Base-by-base conservation (phyloP, 805 yeast species). In the Metschnikowia hibisci region DNA sequence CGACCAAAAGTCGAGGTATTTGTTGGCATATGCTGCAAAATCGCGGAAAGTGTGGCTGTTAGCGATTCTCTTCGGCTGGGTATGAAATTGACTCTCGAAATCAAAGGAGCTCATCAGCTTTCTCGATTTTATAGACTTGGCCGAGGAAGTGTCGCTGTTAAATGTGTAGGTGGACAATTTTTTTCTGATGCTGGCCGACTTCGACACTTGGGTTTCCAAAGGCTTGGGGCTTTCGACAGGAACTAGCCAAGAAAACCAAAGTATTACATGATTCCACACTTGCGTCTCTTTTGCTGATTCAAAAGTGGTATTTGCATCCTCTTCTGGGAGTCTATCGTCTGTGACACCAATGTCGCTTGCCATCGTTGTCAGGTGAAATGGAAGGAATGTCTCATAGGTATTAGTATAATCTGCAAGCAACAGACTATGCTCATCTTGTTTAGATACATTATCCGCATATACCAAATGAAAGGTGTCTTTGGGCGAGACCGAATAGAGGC, bases 401-500 rank as follows among this genome's bases (percentile, higher is more conserved):
- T 15, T 35, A 3, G 10, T 23, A 10, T 22, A 12, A 8, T 27
- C 18, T 10, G 41, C 28, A n/a, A 31, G 34, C 34, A 28, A 37
- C 23, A 23, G 13, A 25, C 29, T 16, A 4, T 14, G 5, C 25
- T 31, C 41, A 5, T 31, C n/a, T 8, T 16, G 26, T 6, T 15
- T 12, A 15, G 6, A 4, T 4, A 30, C 16, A 20, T 10, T 22
- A 18, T 30, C 35, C 10, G 22, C 37, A 20, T 46, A 39, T 12
- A 31, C 26, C n/a, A 65, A 52, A 49, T 69, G 66, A 41, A 56
- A 60, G 0, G 74, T 68, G 44, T 69, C 67, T 37, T 57, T 66
- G 0, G 74, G 74, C 3, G 72, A 66, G 5, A 69, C 67, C 1
- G 73, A 63, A 45, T 66, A 69, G 23, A 67, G 49, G 41, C 60